Evolutionary conservation across 495 filamentous ascomycete genomes (phyloP), one percentile per base, ranked within the genome.

Genomic region (Xylaria telfairii): DNA sequence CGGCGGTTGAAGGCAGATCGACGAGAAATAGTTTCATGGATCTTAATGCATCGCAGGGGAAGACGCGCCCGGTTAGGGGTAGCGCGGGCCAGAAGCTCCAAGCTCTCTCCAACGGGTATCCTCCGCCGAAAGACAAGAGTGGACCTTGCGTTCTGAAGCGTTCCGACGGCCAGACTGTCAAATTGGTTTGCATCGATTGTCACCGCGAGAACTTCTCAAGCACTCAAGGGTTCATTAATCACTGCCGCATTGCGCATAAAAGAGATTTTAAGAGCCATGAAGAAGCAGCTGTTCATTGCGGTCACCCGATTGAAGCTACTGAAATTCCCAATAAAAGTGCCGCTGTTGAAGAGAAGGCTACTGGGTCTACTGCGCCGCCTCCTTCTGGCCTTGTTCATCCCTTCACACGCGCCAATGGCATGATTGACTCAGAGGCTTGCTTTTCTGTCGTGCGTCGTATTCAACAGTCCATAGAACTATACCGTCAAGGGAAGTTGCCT

Each of bases 151-250:
- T 84, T 65, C 69, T 88, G 74, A 88, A 85, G 76, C 81, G 85
- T 34, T 81, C 82, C 21, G 85, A 89, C 73, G 87, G 87, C 61
- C 79, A 85, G 73, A 85, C 81, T 17, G 87, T 89, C 67, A 96
- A 96, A 80, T 87, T 98, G 56, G 89, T 95, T 61, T 99, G 96
- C 81, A 84, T 94, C 62, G 92, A 96, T 76, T 99, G 96, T 76
- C 87, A 92, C 51, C 85, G 93, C 67, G 91, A 91, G 81, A 92
- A 98, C 77, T 98, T 98, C 79, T 94, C 92, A 54, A 97, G 94
- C 79, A 93, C 93, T 1, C 96, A 99, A 79, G 96, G 96, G 3
- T 98, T 99, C 76, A 95, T 99, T 83, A 99, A 99, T 74, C 96
- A 99, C 75, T 98, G 94, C 75, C 94, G 96, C 51, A 98, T 99